A percentile compares a stretch with the other conserved stretches of the same genome.
Conservation (phyloP, 139 green algal genomes). For the Trebouxia sp. region DNA sequence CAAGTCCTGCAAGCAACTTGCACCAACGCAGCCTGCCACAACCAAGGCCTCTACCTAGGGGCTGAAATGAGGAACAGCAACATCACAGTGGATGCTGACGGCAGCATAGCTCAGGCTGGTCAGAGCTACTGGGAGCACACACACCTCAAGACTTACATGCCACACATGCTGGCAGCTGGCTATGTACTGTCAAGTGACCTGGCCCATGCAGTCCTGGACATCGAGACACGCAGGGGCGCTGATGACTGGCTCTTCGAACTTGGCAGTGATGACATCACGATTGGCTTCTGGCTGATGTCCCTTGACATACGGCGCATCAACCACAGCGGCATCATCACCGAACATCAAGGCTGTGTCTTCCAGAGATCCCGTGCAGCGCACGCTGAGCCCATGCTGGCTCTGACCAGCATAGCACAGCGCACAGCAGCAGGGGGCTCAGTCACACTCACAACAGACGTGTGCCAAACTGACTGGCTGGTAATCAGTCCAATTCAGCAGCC, state of each 20-base stretch:
- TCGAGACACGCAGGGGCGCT: neutral
- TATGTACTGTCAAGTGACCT: conserved; percentile 32
- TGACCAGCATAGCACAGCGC: neutral
- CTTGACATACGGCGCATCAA: conserved; percentile 18
- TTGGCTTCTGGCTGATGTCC: conserved; percentile 33
- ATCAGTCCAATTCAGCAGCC: neutral
- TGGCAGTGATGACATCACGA: conserved; percentile 19
- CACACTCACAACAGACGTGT: neutral
- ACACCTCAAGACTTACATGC: conserved; percentile 30
- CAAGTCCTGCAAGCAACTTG: conserved; percentile 20
- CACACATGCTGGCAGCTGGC: conserved; percentile 28
- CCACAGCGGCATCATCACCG: neutral
- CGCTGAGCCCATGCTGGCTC: neutral
- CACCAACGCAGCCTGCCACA: neutral
- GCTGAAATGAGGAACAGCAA: conserved; percentile 12
- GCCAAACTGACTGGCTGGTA: neutral
- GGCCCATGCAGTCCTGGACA: conserved; percentile 27
- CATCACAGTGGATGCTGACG: neutral
- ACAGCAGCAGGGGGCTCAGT: neutral
- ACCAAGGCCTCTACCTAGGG: conserved; percentile 23
- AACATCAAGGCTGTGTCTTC: neutral
- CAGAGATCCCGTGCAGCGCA: neutral
- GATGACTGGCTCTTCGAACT: conserved; percentile 1
- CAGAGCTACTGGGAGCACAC: conserved; percentile 32
- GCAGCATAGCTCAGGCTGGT: neutral